A percentile compares a stretch with the other conserved stretches of the same genome.
phyloP scores from a whole-genome alignment of 176 grass and related monocot species.

The Secale cereale region DNA sequence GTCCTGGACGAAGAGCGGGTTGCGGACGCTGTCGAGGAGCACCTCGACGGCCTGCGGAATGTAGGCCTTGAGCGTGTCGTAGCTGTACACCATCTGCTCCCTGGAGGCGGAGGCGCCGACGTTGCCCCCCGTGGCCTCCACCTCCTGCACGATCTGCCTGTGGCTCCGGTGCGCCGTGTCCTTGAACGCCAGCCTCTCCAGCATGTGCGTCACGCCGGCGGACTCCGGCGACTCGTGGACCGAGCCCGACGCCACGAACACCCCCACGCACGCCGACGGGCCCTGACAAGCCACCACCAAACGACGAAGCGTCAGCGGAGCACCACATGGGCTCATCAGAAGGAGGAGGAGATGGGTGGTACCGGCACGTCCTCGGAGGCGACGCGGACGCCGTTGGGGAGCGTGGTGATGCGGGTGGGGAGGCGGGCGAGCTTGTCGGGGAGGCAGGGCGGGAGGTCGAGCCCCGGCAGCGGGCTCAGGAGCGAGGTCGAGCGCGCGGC shows the following conservation, averaged over 20 bases:
- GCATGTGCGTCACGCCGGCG: conserved; percentile 51
- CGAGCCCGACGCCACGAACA: conserved; percentile 79
- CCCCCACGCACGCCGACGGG: conserved; percentile 64
- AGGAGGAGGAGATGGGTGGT: neutral
- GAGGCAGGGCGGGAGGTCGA: conserved; percentile 48
- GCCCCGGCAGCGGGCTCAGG: conserved; percentile 36
- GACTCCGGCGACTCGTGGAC: conserved; percentile 57
- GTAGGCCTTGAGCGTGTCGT: conserved; percentile 76
- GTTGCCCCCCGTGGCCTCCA: conserved; percentile 64
- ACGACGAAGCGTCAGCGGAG: neutral
- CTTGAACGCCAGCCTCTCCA: conserved; percentile 85
- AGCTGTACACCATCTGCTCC: conserved; percentile 85
- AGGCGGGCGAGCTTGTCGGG: conserved; percentile 38
- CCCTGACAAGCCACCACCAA: conserved; percentile 33
- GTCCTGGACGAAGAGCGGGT: conserved; percentile 63
- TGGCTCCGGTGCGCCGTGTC: conserved; percentile 68
- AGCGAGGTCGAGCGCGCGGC: conserved; percentile 43
- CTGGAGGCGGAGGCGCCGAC: conserved; percentile 48
- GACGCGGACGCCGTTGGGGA: conserved; percentile 72
- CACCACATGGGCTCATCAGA: neutral
- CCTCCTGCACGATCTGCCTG: conserved; percentile 48
- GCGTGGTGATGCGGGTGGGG: conserved; percentile 69
- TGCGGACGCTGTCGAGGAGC: conserved; percentile 67
- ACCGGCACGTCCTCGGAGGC: conserved; percentile 77
- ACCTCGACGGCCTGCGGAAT: conserved; percentile 59